Base-by-base conservation (phyloP, 257 asterid genomes). In the Catharanthus roseus region DNA sequence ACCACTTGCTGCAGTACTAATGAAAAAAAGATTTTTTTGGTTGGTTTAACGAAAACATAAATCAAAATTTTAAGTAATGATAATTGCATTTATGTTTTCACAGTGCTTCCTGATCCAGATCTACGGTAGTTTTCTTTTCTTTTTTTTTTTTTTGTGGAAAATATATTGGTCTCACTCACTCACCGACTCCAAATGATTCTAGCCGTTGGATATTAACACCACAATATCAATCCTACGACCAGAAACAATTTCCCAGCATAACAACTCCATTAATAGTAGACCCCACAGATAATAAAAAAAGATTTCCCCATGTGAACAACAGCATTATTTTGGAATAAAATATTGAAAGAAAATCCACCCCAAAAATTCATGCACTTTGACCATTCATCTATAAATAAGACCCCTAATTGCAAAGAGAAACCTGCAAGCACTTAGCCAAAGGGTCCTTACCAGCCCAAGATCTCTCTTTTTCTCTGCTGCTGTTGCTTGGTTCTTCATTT, bases 351-450 rank as follows among this genome's bases (percentile, higher is more conserved):
- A 31, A 31, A 15, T 11, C 6, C 19, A 31, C 7, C n/a, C n/a
- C 3, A 26, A 26, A 16, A 60, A 0, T 31, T 9, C 42, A 15
- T 28, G 13, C 3, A 3, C 28, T 57, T 60, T 60, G 1, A 60
- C 42, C 65, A 60, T 60, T 65, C 21, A 65, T 23, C 69, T 65
- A 65, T 65, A 65, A 65, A 65, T 65, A 65, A 23, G 69, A 45
- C 15, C n/a, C n/a, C 68, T 6, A 21, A 65, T 2, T 36, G 31
- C 69, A 39, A 28, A 0, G 34, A 10, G n/a, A 3, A 11, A 65
- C 36, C 39, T 41, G 69, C 69, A 65, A 65, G 69, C 69, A 38
- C 51, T 65, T 23, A 65, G 69, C 69, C 69, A 39, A 65, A 39
- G 69, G 69, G 53, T 39, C 53, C 34, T 39, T 24, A 41, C 36